Base-by-base conservation (phyloP, 345 rosid genomes). In the Pelargonium nanum region DNA sequence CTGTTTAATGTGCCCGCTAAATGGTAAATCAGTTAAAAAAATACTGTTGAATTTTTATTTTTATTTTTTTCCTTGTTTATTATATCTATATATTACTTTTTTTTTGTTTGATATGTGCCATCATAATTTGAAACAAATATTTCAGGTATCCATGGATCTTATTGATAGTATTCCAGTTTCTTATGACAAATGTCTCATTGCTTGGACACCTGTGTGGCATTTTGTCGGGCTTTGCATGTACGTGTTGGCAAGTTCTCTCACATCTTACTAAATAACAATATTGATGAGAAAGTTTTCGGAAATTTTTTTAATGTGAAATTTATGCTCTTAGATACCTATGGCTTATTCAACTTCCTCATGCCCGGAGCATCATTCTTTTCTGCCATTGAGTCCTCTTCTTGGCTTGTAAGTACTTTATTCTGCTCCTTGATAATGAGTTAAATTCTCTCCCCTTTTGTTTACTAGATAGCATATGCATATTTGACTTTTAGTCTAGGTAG, bases 131-230 rank as follows among this genome's bases (percentile, higher is more conserved):
- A 61, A 64, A 30, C 57, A 48, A 23, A 19, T 76, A 59, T 51
- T 74, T 61, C 80, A 93, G 99, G 86, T 93, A 89, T 83, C 91
- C 89, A 2, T 85, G 88, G 81, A 74, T 90, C 73, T 76, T 93
- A 52, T 69, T 93, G 75, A 64, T 93, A 32, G 77, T 67, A 50
- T 86, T 93, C 80, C 96, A 89, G 80, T 70, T 87, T 75, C 87
- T 93, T 55, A 86, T 93, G 96, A 66, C 92, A 63, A 93, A 93
- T 66, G 92, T 93, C 51, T 93, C 99, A 2, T 83, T 93, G 62
- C 92, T 93, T 50, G 99, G 99, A 58, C 99, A 89, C 70, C 83
- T 93, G 26, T 89, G 92, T 51, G 97, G 99, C 75, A 89, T 93
- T 80, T 70, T 93, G 65, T 89, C 99, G 26, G 96, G 99, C 59